Base-by-base conservation (phyloP, 192 early-diverging fungal species). In the Coemansia sp. region DNA sequence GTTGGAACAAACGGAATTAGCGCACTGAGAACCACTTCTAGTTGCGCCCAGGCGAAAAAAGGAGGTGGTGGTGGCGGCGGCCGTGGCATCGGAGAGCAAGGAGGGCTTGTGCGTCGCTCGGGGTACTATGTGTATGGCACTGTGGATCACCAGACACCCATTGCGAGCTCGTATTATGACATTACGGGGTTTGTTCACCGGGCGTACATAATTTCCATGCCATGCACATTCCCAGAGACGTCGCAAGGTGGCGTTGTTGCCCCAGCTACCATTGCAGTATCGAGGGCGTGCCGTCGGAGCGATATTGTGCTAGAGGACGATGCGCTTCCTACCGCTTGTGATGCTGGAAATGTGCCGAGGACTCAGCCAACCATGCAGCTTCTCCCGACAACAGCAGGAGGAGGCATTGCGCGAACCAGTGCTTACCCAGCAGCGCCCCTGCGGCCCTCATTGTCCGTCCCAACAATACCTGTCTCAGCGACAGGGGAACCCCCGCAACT, bases 141-240 rank as follows among this genome's bases (percentile, higher is more conserved):
- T 22, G 20, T 38, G 20, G 39, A 63, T 34, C 38, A 65, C n/a
- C 33, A 47, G 33, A 47, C 39, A 15, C 12, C 40, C 22, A 27
- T 16, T 20, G 43, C 39, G 3, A 18, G 40, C 38, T 15, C n/a
- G 31, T 10, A n/a, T 31, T 22, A 36, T 13, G 33, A 57, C 33
- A 50, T 60, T 38, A 60, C 72, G 33, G 72, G 57, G 22, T 83
- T 83, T 70, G 80, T 72, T 11, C 80, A 83, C 60, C 75, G 73
- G 0, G 75, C 80, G 5, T 78, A 63, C 50, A 67, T 75, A 27
- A 20, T 83, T 3, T 78, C 80, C 18, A 65, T 68, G 70, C 75
- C 80, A 44, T 62, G 63, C 22, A 43, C 72, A 29, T 83, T 78
- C 40, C 80, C 80, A 6, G 40, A 57, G 53, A 31, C 53, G 66